A percentile compares a stretch with the other conserved stretches of the same genome.
phyloP scores from a whole-genome alignment of 2,329 filamentous ascomycete species.

The Neoscytalidium dimidiatum region DNA sequence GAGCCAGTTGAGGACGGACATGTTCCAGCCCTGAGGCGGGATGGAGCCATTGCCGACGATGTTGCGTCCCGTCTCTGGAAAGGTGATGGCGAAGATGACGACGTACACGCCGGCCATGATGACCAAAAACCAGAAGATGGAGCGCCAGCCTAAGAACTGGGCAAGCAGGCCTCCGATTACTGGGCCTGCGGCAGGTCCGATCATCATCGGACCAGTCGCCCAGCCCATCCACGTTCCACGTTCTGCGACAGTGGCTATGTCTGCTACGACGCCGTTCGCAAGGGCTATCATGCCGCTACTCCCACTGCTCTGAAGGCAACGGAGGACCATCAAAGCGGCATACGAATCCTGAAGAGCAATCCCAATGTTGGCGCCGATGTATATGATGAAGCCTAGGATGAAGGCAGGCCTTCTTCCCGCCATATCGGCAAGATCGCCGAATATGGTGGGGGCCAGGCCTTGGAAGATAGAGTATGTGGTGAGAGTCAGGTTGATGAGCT shows the following conservation, averaged over 20 bases:
- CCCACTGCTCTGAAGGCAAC: conserved; percentile 41
- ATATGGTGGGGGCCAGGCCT: conserved; percentile 54
- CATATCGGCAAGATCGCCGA: conserved; percentile 54
- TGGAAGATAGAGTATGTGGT: conserved; percentile 52
- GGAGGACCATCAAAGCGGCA: conserved; percentile 36
- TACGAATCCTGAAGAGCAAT: conserved; percentile 36
- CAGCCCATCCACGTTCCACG: conserved; percentile 47
- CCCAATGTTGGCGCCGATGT: conserved; percentile 35
- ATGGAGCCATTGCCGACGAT: conserved; percentile 33
- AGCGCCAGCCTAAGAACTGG: conserved; percentile 39
- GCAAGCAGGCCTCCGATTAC: conserved; percentile 38
- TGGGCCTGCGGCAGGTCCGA: conserved; percentile 33
- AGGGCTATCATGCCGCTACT: conserved; percentile 44
- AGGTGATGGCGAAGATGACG: conserved; percentile 37
- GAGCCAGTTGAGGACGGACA: conserved; percentile 29
- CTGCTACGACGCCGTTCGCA: conserved; percentile 42
- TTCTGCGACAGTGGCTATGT: conserved; percentile 43
- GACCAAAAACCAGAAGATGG: conserved; percentile 44
- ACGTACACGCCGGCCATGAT: conserved; percentile 42
- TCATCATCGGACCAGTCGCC: conserved; percentile 27
- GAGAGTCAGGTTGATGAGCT: conserved; percentile 37
- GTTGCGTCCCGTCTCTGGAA: conserved; percentile 42
- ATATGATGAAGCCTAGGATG: conserved; percentile 40
- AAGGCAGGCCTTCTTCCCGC: conserved; percentile 55
- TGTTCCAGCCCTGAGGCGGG: conserved; percentile 31